Evolutionary conservation across 2,329 filamentous ascomycete species (phyloP), one percentile per base, ranked within the genome.

Genomic region (Pseudogymnoascus sp.): DNA sequence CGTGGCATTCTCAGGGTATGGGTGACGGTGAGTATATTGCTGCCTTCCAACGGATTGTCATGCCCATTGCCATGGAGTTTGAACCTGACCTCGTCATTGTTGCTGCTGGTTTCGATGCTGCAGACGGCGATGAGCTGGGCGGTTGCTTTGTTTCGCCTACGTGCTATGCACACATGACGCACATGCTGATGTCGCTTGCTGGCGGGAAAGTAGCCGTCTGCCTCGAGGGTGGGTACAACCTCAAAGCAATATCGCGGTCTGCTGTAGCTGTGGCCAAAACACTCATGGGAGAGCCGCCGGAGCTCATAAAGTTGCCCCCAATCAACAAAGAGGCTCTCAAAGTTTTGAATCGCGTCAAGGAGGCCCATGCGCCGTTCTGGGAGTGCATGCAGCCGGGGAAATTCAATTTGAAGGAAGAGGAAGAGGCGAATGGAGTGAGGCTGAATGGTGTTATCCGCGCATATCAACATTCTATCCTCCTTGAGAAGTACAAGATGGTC

Each of bases 131-230:
- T 73, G 87, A 94, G 70, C 81, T 99, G 1, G 94, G 94, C 58
- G 91, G 89, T 32, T 99, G 94, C 72, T 93, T 91, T 70, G 94
- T 99, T 4, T 88, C 91, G 1, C 94, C 94, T 0, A 77, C 86
- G 4, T 96, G 94, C 71, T 99, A 97, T 71, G 90, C 92, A 12
- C 93, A 99, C 71, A 97, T 99, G 94, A 97, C 94, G 14, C 91
- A 97, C 71, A 97, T 97, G 93, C 83, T 99, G 57, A 97, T 97
- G 92, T 91, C 90, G 2, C 79, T 99, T 18, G 93, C 94, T 0
- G 81, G 86, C 47, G 94, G 94, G 28, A 96, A 92, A 70, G 81
- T 99, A 12, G 89, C 90, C 2, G 93, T 97, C 7, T 97, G 92
- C 70, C 80, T 99, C 2, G 94, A 99, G 76, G 94, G 94, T 20